Evolutionary conservation across 352 stramenopile genomes (phyloP), one percentile per base, ranked within the genome.

Genomic region (Plasmopara viticola): DNA sequence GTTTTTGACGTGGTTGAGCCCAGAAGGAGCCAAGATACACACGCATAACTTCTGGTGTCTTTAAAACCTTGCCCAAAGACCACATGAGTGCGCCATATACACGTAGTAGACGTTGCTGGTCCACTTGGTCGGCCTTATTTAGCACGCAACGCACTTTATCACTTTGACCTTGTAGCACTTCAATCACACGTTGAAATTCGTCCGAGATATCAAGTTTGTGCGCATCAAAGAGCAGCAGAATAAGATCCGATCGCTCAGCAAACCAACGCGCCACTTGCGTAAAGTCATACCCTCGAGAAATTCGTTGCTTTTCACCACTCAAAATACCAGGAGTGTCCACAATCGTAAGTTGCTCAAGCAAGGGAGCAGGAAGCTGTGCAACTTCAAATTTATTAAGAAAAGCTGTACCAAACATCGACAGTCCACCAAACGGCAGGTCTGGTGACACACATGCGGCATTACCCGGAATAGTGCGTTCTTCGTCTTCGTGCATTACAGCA

Each of bases 161-260:
- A 68, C 98, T 95, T 51, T 99, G 94, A 48, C 94, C 76, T 48
- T 90, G 86, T 8, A 99, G 78, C 8, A 96, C 87, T 66, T 99
- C 94, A 67, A 99, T 99, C 30, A 97, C 93, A 33, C 79, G 84
- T 72, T 98, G 96, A 62, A 99, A 97, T 64, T 99, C 97, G 79
- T 99, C 96, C 15, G 88, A 98, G 63, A 99, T 99, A 72, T 99
- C 97, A 18, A 99, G 77, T 70, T 99, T 99, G 76, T 99, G 95
- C 15, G 96, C 95, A 77, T 99, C 96, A 72, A 99, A 99, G n/a
- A 99, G 78, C 8, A 99, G 72, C 51, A 99, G 73, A 62, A 99
- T 99, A 46, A 98, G 86, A 67, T 99, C 96, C 14, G 94, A 96
- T 30, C 95, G 90, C 76, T 98, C 94, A 7, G 93, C 95, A 65